Percentiles rank a stretch among this genome's conserved stretches.
Evolutionary conservation across 2,329 filamentous ascomycete species (phyloP).

Genomic region (Calonectria leucothoes): DNA sequence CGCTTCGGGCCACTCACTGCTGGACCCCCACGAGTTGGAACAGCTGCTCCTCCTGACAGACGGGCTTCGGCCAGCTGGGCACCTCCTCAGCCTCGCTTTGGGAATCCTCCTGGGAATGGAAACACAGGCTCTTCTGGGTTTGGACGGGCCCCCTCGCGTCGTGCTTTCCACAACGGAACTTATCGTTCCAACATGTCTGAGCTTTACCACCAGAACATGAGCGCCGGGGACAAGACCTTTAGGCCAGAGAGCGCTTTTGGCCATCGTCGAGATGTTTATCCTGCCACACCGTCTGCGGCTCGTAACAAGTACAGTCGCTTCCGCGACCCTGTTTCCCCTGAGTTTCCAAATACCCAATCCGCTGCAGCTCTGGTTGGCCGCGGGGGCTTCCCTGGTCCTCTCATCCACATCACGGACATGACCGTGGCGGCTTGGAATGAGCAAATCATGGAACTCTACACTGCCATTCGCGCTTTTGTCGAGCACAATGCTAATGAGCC

Average conservation of each 20-base stretch:
- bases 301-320: conserved; percentile 46
- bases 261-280: conserved; percentile 41
- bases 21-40: conserved; percentile 43
- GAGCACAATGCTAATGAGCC: conserved; percentile 48
- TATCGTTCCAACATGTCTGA: conserved; percentile 50
- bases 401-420: conserved; percentile 51
- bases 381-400: conserved; percentile 36
- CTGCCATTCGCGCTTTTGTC: conserved; percentile 50
- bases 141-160: conserved; percentile 39
- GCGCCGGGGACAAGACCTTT: conserved; percentile 34
- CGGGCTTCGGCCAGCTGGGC: conserved; percentile 35
- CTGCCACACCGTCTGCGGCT: conserved; percentile 44
- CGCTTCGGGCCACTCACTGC: conserved; percentile 46
- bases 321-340: conserved; percentile 40
- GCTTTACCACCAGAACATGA: conserved; percentile 44
- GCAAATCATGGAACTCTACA: conserved; percentile 52
- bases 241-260: conserved; percentile 36
- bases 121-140: conserved; percentile 23
- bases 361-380: conserved; percentile 34
- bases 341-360: conserved; percentile 23
- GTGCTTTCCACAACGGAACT: conserved; percentile 43
- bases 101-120: conserved; percentile 24
- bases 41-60: conserved; percentile 41
- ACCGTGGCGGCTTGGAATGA: conserved; percentile 49
- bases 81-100: conserved; percentile 33